A percentile compares a stretch with the other conserved stretches of the same genome.
Conservation (phyloP, 148 eudicot species). For the Amaranthus hypochondriacus region DNA sequence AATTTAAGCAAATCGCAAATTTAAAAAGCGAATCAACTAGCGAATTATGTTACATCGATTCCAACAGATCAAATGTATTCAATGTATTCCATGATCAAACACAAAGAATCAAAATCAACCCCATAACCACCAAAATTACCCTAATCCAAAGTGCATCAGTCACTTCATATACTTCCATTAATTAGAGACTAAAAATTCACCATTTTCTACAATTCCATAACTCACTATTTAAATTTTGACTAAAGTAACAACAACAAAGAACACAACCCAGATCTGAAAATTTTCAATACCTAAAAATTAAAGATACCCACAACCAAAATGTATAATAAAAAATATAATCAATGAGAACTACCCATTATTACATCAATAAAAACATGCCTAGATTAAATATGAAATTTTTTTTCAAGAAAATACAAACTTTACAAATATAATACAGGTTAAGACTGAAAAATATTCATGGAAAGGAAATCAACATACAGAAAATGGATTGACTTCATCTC, state of each 20-base stretch:
- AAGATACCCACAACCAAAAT: conserved; percentile 6
- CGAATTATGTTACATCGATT: not conserved
- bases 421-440: not conserved
- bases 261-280: conserved; percentile 23
- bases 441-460: not conserved
- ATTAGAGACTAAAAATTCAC: not conserved
- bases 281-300: not conserved
- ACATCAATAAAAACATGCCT: not conserved
- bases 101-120: not conserved
- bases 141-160: not conserved
- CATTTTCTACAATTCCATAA: not conserved
- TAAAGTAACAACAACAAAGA: conserved; percentile 9
- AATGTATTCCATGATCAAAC: not conserved
- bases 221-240: conserved; percentile 9
- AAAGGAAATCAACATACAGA: conserved; percentile 34
- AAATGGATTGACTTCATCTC: conserved; percentile 75
- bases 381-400: not conserved
- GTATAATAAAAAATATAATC: not conserved
- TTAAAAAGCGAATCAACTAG: too few species aligned
- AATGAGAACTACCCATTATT: not conserved
- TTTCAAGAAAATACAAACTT: conserved; percentile 4
- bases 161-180: not conserved
- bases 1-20: too few species aligned
- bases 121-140: not conserved
- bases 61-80: not conserved